A percentile compares a stretch with the other conserved stretches of the same genome.
phyloP scores from a whole-genome alignment of 495 filamentous ascomycete genomes.

The Lasiosphaeria hispida region DNA sequence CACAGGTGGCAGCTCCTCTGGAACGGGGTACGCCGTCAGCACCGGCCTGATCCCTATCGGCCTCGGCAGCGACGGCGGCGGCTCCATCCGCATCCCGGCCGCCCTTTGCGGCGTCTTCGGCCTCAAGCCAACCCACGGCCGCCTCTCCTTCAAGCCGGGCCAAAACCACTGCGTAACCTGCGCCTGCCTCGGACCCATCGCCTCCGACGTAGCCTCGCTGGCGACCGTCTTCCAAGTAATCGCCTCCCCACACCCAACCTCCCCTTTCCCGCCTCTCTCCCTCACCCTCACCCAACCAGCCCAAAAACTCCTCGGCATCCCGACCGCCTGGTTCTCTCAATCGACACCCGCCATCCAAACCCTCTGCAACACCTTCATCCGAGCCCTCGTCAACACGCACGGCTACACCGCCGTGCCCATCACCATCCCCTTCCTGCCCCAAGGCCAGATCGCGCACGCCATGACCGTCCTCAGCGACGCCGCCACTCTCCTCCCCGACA shows the following conservation, averaged over 20 bases:
- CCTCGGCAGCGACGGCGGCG: conserved; percentile 78
- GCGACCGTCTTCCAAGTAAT: conserved; percentile 70
- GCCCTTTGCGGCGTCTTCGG: conserved; percentile 80
- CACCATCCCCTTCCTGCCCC: conserved; percentile 66
- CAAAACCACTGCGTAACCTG: conserved; percentile 58
- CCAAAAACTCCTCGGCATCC: conserved; percentile 58
- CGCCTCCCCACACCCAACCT: conserved; percentile 63
- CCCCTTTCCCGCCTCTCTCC: conserved; percentile 42
- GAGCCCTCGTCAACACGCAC: conserved; percentile 50
- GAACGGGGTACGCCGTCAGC: conserved; percentile 69
- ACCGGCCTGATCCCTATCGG: conserved; percentile 77
- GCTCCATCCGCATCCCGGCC: conserved; percentile 75
- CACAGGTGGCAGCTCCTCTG: conserved; percentile 80
- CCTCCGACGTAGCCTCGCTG: conserved; percentile 69
- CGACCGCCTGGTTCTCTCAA: conserved; percentile 65
- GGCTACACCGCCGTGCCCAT: conserved; percentile 67
- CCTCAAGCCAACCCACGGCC: conserved; percentile 74
- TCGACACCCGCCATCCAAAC: conserved; percentile 61
- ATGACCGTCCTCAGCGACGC: conserved; percentile 76
- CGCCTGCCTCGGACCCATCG: conserved; percentile 69
- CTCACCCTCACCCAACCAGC: conserved; percentile 6
- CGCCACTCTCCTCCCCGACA: conserved; percentile 37
- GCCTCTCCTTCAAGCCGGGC: conserved; percentile 63
- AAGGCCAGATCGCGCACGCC: conserved; percentile 74
- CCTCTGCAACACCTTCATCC: conserved; percentile 57